Evolutionary conservation across 495 filamentous ascomycete species (phyloP), one percentile per base, ranked within the genome.

Genomic region (Cercophora scortea): DNA sequence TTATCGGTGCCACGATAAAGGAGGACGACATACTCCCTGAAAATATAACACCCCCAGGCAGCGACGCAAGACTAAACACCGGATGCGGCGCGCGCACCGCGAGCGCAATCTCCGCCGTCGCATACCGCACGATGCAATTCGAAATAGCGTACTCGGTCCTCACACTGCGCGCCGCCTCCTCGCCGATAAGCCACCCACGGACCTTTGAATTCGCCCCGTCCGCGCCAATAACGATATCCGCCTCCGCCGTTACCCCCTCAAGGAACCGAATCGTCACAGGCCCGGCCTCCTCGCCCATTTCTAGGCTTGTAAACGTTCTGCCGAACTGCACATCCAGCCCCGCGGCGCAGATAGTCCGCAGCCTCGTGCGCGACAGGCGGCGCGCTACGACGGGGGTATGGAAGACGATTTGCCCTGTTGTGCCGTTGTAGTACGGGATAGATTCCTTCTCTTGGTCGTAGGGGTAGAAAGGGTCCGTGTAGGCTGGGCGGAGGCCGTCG

Each of bases 261-360:
- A 42, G 35, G 15, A 56, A 0, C 0, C 15, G 12, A 42, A 77
- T 78, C 38, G 78, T 81, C 25, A 88, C 70, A 80, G 79, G 52
- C 60, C 78, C 50, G 13, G 15, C 18, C 6, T 2, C 5, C 25
- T 43, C 39, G 9, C 6, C 39, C 10, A 32, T 64, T 77, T 58
- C 57, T n/a, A 65, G 15, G 12, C 47, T 47, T 10, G 55, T 56
- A 34, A 72, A 51, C 4, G 43, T 47, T 47, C 59, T 66, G 32
- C 59, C 60, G 34, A 51, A 68, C 1, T 49, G n/a, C 4, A 71
- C 59, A 36, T 70, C 61, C 0, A 64, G 10, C 15, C 53, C 65
- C 16, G 58, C 49, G 2, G 54, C 45, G 7, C 64, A 47, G 1
- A 68, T 54, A 11, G 49, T 17, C 1, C 68, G 61, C 10, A 71